Evolutionary conservation across 352 stramenopile species (phyloP).

Genomic region (Halophytophthora polymorphica): DNA sequence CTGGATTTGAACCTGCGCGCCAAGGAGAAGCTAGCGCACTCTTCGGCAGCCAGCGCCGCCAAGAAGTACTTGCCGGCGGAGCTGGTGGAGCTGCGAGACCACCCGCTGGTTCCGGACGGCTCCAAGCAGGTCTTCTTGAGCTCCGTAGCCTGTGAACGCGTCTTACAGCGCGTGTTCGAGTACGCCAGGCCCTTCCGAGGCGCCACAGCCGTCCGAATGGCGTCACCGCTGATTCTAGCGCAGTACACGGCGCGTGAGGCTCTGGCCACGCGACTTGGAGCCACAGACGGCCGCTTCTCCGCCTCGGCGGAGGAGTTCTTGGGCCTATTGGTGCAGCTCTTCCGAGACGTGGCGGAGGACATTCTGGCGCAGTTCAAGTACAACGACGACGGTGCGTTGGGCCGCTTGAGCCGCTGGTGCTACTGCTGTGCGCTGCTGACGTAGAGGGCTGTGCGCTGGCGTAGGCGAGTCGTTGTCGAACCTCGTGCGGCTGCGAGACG

Average conservation of each 20-base stretch:
- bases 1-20: conserved; percentile 51
- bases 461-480: conserved; percentile 68
- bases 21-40: conserved; percentile 62
- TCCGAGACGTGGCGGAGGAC: conserved; percentile 58
- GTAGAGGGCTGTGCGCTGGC: conserved; percentile 7
- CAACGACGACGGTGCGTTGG: conserved; percentile 65
- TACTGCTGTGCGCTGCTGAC: neutral
- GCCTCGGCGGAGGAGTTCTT: conserved; percentile 45
- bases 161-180: conserved; percentile 45
- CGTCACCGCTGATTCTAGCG: conserved; percentile 26
- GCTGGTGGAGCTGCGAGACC: conserved; percentile 28
- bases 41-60: conserved; percentile 24
- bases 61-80: conserved; percentile 45
- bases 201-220: conserved; percentile 7
- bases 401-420: neutral
- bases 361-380: conserved; percentile 81
- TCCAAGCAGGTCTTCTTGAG: conserved; percentile 52
- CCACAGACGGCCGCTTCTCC: conserved; percentile 18
- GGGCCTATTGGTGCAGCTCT: conserved; percentile 36
- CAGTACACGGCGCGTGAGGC: conserved; percentile 37
- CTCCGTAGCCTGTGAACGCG: conserved; percentile 32
- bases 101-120: conserved; percentile 55
- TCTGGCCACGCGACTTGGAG: conserved; percentile 9
- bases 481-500: conserved; percentile 66
- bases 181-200: conserved; percentile 8